Evolutionary conservation across 495 filamentous ascomycete species (phyloP), one percentile per base, ranked within the genome.

Genomic region (Talaromyces nanjingensis): DNA sequence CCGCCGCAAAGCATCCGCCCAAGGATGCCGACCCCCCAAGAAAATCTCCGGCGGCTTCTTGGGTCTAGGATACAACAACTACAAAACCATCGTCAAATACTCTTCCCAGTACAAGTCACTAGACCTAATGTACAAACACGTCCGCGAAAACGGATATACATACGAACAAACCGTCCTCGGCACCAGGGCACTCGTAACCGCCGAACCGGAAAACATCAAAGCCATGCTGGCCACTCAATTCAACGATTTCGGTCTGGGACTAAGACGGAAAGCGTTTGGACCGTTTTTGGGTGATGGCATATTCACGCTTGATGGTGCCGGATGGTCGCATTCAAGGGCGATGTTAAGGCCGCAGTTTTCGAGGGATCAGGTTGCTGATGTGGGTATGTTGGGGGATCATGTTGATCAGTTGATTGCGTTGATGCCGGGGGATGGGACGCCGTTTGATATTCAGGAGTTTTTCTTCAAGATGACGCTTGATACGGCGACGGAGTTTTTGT

Each of bases 151-250:
- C 57, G 78, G 79, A 18, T 71, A 65, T 18, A 82, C 77, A 20
- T 81, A 74, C 65, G 57, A 63, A 5, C 72, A 74, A 42, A 63
- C 25, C 1, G 61, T 75, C 1, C 65, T 78, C 1, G 67, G 70
- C 4, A 65, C 65, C 2, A 45, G 52, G 2, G n/a, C 72, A 4
- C 66, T 88, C 42, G 71, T 78, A 20, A 93, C 91, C 1, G 78
- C 76, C 55, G 90, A 96, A 52, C 91, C 90, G 0, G 87, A 93
- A 69, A 97, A 96, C 72, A 82, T 98, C 73, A 92, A 97, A 70
- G 87, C 92, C 0, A 76, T 97, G 6, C 80, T 97, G 2, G 90
- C 91, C 0, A 88, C 86, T 0, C 88, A 96, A 66, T 97, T 96
- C 69, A 80, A 86, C 25, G 88, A 88, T 62, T 91, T 85, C 65